Conservation (phyloP, 2,329 filamentous ascomycete species). For the Beauveria bassiana region DNA sequence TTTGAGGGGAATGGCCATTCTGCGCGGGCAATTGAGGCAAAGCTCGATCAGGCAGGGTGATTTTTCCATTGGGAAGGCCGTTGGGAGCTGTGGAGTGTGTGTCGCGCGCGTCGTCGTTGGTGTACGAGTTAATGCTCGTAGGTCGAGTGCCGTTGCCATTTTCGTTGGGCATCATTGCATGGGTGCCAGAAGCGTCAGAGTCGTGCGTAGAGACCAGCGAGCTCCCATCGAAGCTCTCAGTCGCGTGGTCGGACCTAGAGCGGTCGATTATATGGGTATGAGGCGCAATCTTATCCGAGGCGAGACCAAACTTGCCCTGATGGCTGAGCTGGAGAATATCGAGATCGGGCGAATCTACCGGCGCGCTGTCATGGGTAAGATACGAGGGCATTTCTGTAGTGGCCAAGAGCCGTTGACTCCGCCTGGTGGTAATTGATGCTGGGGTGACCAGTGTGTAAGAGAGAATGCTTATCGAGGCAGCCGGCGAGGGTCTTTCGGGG, state of each 20-base stretch:
- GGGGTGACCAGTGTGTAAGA: not conserved
- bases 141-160: slow-evolving; percentile 28
- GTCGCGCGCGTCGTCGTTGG: slow-evolving; percentile 34
- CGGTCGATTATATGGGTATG: slow-evolving; percentile 30
- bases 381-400: slow-evolving; percentile 45
- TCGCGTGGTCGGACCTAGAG: slow-evolving; percentile 37
- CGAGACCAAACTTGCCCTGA: slow-evolving; percentile 29
- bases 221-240: slow-evolving; percentile 47
- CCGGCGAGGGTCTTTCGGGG: not conserved
- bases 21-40: not conserved
- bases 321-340: slow-evolving; percentile 38
- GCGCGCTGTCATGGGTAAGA: slow-evolving; percentile 38
- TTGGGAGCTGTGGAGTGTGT: not conserved
- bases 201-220: slow-evolving; percentile 46
- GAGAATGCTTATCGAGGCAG: not conserved
- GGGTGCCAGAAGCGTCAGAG: slow-evolving; percentile 42
- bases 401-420: not conserved
- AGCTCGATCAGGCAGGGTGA: not conserved
- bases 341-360: slow-evolving; percentile 32
- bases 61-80: slow-evolving; percentile 11
- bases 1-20: slow-evolving; percentile 12
- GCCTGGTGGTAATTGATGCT: not conserved
- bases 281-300: slow-evolving; percentile 25
- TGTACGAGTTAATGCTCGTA: slow-evolving; percentile 52
- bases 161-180: slow-evolving; percentile 36